A percentile compares a stretch with the other conserved stretches of the same genome.
These are phyloP conservation scores for Boletus subcaerulescens DNA, from an alignment of 768 basidiomycete species.

Conservation along the genomic window DNA sequence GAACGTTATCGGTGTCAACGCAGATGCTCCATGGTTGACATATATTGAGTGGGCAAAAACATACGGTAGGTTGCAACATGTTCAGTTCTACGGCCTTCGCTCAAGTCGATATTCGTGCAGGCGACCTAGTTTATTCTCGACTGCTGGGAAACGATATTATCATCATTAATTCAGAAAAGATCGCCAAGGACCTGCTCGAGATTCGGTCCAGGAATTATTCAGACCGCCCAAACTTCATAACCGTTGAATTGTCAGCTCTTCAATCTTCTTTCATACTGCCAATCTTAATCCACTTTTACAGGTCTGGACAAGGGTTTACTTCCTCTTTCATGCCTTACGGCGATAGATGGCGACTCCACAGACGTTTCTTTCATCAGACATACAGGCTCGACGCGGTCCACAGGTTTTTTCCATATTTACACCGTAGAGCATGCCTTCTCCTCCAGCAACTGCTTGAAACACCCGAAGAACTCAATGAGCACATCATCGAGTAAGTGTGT, in stretches of 20 bases:
- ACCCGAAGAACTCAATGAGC: conserved; percentile 21
- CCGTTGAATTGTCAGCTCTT: conserved; percentile 6
- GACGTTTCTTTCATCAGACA: conserved; percentile 25
- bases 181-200: conserved; percentile 27
- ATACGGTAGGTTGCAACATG: background rate
- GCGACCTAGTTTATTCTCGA: conserved; percentile 19
- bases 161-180: conserved; percentile 28
- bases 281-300: background rate
- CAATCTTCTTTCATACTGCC: background rate
- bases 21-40: no score
- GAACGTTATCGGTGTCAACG: no score
- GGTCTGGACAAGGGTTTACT: conserved; percentile 10
- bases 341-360: background rate
- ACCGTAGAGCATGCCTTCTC: conserved; percentile 26
- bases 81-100: conserved; percentile 9
- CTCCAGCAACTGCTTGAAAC: conserved; percentile 29
- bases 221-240: conserved; percentile 40
- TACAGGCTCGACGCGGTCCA: conserved; percentile 11
- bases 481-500: conserved; percentile 19
- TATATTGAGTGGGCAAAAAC: no score
- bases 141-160: conserved; percentile 42
- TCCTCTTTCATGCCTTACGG: conserved; percentile 4
- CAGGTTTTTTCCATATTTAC: conserved; percentile 26
- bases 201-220: conserved; percentile 44
- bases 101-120: conserved; percentile 34